phyloP scores from a whole-genome alignment of 495 filamentous ascomycete species.

The Sordaria brevicollis region DNA sequence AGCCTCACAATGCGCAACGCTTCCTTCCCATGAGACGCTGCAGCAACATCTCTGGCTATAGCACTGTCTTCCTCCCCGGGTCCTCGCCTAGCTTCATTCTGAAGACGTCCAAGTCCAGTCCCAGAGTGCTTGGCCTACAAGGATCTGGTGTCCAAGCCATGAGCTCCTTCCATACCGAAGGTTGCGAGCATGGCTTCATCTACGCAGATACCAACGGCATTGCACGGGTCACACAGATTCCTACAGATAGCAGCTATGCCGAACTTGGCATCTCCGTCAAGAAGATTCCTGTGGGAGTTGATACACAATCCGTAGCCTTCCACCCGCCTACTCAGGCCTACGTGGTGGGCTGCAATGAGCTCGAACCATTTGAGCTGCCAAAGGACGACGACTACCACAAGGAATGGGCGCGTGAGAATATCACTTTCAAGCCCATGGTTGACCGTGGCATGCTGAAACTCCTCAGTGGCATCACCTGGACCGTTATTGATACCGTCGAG shows the following conservation, averaged over 20 bases:
- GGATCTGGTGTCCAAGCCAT: constrained; percentile 54
- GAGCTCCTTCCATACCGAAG: constrained; percentile 58
- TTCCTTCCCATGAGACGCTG: constrained; percentile 50
- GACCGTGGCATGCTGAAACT: constrained; percentile 63
- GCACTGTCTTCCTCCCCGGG: constrained; percentile 72
- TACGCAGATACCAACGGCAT: constrained; percentile 60
- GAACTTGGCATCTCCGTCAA: constrained; percentile 60
- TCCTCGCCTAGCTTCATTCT: constrained; percentile 67
- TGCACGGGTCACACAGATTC: constrained; percentile 58
- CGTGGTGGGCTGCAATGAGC: constrained; percentile 58
- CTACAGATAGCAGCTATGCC: constrained; percentile 48
- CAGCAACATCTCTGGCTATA: constrained; percentile 60
- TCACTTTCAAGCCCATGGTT: constrained; percentile 54
- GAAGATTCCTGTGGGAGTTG: constrained; percentile 57
- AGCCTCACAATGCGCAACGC: constrained; percentile 14
- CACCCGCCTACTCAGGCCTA: constrained; percentile 66
- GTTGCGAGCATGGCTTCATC: constrained; percentile 71
- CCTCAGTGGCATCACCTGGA: constrained; percentile 63
- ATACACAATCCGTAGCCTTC: constrained; percentile 64
- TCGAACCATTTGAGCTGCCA: constrained; percentile 65
- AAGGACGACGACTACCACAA: constrained; percentile 75
- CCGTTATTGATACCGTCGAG: constrained; percentile 60
- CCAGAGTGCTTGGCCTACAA: constrained; percentile 61
- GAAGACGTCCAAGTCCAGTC: constrained; percentile 61
- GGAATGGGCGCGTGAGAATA: constrained; percentile 62